Conservation (phyloP, 345 rosid genomes). For the Eutrema yunnanense region DNA sequence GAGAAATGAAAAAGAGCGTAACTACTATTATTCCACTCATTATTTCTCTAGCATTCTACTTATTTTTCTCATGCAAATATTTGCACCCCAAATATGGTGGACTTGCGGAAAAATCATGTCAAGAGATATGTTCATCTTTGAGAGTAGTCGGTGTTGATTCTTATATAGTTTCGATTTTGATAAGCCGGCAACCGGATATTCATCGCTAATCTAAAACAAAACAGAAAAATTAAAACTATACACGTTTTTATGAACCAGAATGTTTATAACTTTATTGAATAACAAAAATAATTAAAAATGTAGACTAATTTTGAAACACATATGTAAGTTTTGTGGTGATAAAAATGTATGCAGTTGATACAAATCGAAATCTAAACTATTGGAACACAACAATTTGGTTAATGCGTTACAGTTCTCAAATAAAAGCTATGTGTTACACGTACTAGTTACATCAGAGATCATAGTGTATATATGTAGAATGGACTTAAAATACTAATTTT, state of each 20-base stretch:
- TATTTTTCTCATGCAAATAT: too few species aligned
- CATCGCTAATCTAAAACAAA: too few species aligned
- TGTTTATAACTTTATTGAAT: not conserved
- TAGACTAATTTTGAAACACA: not conserved
- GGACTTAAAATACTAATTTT: not conserved
- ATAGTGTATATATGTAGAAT: not conserved
- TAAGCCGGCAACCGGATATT: too few species aligned
- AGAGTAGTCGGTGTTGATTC: too few species aligned
- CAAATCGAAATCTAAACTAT: not conserved
- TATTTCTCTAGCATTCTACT: too few species aligned
- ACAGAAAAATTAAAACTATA: not conserved
- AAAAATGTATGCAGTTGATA: not conserved
- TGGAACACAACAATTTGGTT: not conserved
- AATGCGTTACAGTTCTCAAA: not conserved
- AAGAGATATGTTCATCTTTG: too few species aligned
- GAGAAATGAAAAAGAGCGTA: too few species aligned
- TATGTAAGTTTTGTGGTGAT: not conserved
- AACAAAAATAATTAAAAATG: too few species aligned
- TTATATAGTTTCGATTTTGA: too few species aligned
- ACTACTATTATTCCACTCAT: too few species aligned
- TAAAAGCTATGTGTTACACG: not conserved
- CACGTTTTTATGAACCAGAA: not conserved
- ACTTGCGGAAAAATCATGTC: too few species aligned
- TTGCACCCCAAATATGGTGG: too few species aligned
- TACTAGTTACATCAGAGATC: constrained; percentile 16